phyloP scores from a whole-genome alignment of 2,329 filamentous ascomycete genomes.

The Phialophora macrospora region DNA sequence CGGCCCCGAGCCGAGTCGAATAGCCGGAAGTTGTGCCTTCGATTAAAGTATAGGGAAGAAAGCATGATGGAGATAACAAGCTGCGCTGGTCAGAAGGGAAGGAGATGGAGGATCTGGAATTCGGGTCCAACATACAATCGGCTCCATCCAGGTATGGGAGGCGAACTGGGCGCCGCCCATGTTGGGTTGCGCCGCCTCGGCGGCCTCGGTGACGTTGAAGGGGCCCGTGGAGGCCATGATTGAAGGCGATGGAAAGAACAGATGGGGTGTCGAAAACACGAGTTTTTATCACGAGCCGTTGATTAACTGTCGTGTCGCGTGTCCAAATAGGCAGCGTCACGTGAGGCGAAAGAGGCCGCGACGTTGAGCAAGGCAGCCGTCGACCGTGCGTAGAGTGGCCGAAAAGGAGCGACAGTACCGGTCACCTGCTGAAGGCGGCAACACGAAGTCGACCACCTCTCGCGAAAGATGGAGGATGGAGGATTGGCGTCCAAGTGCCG shows the following conservation, averaged over 20 bases:
- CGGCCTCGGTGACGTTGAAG: constrained; percentile 31
- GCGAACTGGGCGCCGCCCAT: constrained; percentile 47
- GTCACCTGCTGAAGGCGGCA: background rate
- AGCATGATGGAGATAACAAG: constrained; percentile 59
- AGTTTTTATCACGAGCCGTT: background rate
- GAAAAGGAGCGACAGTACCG: background rate
- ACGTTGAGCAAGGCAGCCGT: background rate
- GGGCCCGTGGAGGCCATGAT: constrained; percentile 23
- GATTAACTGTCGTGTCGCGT: constrained; percentile 21
- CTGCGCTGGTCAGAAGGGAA: constrained; percentile 40
- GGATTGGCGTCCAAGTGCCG: background rate
- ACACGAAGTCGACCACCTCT: background rate
- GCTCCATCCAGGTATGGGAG: constrained; percentile 46
- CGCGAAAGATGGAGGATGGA: background rate
- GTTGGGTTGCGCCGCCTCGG: constrained; percentile 36
- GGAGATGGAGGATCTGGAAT: background rate
- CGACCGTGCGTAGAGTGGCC: background rate
- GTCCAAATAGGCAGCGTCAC: constrained; percentile 22
- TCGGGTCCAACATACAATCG: constrained; percentile 41
- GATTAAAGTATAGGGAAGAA: constrained; percentile 55
- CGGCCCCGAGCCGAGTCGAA: constrained; percentile 41
- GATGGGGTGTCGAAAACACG: constrained; percentile 5
- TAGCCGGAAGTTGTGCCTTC: constrained; percentile 52
- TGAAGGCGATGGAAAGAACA: constrained; percentile 4
- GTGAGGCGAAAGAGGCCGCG: constrained; percentile 12